A percentile compares a stretch with the other conserved stretches of the same genome.
Evolutionary conservation across 176 grass and related monocot species (phyloP).

Genomic region (Coix lacrymajobi): DNA sequence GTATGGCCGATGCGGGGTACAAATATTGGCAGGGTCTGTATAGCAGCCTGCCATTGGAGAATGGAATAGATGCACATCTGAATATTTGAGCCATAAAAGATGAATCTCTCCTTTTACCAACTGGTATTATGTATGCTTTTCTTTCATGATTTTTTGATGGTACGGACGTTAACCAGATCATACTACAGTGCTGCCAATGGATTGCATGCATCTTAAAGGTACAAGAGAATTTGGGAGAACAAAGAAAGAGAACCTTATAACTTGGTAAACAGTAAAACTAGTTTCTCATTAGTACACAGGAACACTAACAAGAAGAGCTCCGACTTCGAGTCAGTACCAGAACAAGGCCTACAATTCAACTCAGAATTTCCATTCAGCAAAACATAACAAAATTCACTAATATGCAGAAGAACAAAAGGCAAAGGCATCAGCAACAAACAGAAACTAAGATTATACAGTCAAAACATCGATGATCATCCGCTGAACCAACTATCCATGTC

Average conservation of each 20-base stretch:
- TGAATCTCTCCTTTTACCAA: not conserved
- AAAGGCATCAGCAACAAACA: slow-evolving; percentile 20
- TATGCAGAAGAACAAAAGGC: not conserved
- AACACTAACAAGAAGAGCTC: not conserved
- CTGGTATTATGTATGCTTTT: not conserved
- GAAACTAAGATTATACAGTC: slow-evolving; percentile 41
- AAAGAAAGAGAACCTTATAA: not conserved
- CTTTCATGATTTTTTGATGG: not conserved
- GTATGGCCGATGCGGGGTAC: too few species aligned
- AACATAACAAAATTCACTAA: slow-evolving; percentile 45
- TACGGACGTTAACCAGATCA: not conserved
- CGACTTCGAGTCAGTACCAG: not conserved
- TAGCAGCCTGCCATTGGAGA: not conserved
- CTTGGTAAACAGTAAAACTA: not conserved
- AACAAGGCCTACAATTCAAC: slow-evolving; percentile 26
- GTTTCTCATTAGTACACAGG: not conserved
- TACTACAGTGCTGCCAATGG: not conserved
- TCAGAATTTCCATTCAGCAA: slow-evolving; percentile 21
- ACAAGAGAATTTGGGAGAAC: not conserved
- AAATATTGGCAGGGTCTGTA: too few species aligned
- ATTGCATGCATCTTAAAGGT: not conserved
- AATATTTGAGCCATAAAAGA: not conserved
- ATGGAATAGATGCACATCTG: not conserved
- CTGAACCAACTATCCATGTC: slow-evolving; percentile 26
- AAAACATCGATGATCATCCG: slow-evolving; percentile 35